phyloP scores from a whole-genome alignment of 2,329 filamentous ascomycete species.

The Colletotrichum spaethianum region DNA sequence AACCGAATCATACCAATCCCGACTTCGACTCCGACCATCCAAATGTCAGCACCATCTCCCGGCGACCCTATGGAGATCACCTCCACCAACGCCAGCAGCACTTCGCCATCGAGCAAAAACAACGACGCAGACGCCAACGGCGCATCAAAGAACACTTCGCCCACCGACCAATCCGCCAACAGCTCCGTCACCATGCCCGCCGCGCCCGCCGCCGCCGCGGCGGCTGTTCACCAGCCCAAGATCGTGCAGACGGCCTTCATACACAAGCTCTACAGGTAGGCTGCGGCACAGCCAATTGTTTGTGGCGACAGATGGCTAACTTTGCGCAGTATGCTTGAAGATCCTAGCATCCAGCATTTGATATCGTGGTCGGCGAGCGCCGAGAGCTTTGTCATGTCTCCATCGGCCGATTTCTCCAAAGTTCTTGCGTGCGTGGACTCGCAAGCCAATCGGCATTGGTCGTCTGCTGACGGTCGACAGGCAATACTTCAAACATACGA shows the following conservation, averaged over 20 bases:
- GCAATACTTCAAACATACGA: slow-evolving; percentile 99
- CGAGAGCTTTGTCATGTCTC: slow-evolving; percentile 99
- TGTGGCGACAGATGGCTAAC: slow-evolving; percentile 22
- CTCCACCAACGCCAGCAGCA: slow-evolving; percentile 58
- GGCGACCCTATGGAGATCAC: slow-evolving; percentile 75
- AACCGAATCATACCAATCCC: slow-evolving; percentile 66
- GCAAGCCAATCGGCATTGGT: not conserved
- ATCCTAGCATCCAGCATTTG: slow-evolving; percentile 90
- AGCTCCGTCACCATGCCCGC: slow-evolving; percentile 63
- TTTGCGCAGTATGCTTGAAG: slow-evolving; percentile 88
- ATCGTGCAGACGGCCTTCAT: slow-evolving; percentile 99
- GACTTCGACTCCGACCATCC: slow-evolving; percentile 69
- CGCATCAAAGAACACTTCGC: slow-evolving; percentile 53
- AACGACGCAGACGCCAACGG: slow-evolving; percentile 46
- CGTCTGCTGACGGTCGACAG: slow-evolving; percentile 59
- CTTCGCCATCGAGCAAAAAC: slow-evolving; percentile 33
- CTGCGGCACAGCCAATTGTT: not conserved
- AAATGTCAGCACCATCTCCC: slow-evolving; percentile 71
- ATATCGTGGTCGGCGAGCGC: slow-evolving; percentile 96
- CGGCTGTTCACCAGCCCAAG: slow-evolving; percentile 92
- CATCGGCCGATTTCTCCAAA: slow-evolving; percentile 97
- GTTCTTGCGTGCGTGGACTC: slow-evolving; percentile 85
- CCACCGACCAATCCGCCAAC: slow-evolving; percentile 54
- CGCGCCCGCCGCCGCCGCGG: slow-evolving; percentile 70
- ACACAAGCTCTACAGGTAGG: slow-evolving; percentile 98